Evolutionary conservation across 2,329 filamentous ascomycete genomes (phyloP), one percentile per base, ranked within the genome.

Genomic region (Penicillium sp.): DNA sequence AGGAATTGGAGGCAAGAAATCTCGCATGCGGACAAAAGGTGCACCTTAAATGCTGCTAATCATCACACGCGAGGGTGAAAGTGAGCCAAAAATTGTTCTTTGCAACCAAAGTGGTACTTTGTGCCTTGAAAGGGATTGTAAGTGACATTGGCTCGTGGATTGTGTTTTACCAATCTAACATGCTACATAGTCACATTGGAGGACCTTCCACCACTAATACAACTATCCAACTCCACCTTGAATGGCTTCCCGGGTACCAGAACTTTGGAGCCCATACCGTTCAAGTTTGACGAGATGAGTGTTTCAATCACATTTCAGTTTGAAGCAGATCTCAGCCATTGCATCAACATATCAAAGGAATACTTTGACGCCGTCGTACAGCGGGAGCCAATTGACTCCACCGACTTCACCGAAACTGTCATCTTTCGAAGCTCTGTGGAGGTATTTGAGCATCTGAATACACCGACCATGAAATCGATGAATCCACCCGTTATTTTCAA

Each of bases 11-110:
- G 52, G 61, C 29, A 71, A 71, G 49, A 67, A 56, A 43, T 61
- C 61, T 18, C 66, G 69, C 38, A 66, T 70, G 63, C 64, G 63
- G 43, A 68, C 66, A 2, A 67, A 65, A 45, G 63, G 63, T 6
- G 68, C 69, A 16, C 67, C 69, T 6, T 71, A 71, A 36, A 67
- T 71, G 67, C 58, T 71, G 5, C 51, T 71, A 8, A 18, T 71
- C 11, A 67, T 63, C 9, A 65, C 66, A 2, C 63, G 56, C 21
- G 63, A 70, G 3, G 69, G 68, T 3, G 67, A 71, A 50, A 70
- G 65, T 38, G 68, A 71, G 40, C 68, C 67, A 2, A 71, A 67
- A 29, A 58, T 71, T 18, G 62, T 67, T 7, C 49, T 71, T 14
- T 70, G 68, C 47, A 71, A 71, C 22, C 69, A 71, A 52, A 70